Percentiles rank a stretch among this genome's conserved stretches.
Evolutionary conservation across 257 asterid species (phyloP).

Genomic region (Parsonsia alboflavescens): DNA sequence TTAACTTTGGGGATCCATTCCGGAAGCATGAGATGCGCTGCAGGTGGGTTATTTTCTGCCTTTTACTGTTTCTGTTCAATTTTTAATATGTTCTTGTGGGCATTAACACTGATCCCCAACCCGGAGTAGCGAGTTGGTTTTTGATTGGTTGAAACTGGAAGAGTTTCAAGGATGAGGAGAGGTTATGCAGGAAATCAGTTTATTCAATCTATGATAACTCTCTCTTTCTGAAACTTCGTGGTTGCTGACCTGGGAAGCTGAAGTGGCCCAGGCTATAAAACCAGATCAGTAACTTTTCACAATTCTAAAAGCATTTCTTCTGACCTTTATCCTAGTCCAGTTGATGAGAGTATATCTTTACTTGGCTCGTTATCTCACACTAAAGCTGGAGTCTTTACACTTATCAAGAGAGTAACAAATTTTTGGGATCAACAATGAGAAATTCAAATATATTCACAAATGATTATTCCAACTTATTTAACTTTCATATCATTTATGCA

Average conservation of each 20-base stretch:
- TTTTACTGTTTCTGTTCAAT: conserved; percentile 7
- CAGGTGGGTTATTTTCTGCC: conserved; percentile 45
- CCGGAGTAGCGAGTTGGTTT: not conserved
- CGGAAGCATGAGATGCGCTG: conserved; percentile 97
- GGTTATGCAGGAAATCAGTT: not conserved
- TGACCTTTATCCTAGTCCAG: not conserved
- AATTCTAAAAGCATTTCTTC: not conserved
- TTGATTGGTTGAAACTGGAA: not conserved
- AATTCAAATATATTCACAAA: not conserved
- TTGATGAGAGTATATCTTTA: not conserved
- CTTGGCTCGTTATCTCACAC: not conserved
- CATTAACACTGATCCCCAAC: not conserved
- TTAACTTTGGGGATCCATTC: conserved; percentile 93
- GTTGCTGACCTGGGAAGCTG: not conserved
- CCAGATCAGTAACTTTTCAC: not conserved
- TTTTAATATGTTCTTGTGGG: conserved; percentile 12
- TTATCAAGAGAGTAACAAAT: not conserved
- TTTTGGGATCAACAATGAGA: not conserved
- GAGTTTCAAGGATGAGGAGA: not conserved
- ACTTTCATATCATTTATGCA: conserved; percentile 27
- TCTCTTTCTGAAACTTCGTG: not conserved
- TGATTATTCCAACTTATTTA: not conserved
- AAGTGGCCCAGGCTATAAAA: not conserved
- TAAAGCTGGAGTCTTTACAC: not conserved
- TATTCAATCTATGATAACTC: not conserved